These are phyloP conservation scores for Mallotus nudiflorus DNA, from an alignment of 345 rosid species.

Conservation along the genomic window DNA sequence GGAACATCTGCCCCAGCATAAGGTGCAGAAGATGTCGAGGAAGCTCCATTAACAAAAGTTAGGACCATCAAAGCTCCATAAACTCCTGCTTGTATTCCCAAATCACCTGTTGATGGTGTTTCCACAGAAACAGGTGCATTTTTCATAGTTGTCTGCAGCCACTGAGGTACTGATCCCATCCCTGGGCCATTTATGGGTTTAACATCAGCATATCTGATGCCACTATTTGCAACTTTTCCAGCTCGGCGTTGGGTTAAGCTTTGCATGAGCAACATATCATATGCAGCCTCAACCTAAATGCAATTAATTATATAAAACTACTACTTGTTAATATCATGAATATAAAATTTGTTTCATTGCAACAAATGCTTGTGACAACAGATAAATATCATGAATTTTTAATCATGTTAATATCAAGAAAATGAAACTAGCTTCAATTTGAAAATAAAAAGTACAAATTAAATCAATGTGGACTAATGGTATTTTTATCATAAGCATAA, in stretches of 20 bases:
- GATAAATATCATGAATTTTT: not conserved
- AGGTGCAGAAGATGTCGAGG: constrained; percentile 46
- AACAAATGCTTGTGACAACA: constrained; percentile 4
- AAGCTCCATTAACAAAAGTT: constrained; percentile 73
- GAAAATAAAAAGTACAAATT: not conserved
- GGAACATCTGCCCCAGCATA: constrained; percentile 81
- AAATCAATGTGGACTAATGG: not conserved
- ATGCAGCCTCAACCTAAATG: constrained; percentile 85
- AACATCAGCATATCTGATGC: constrained; percentile 89
- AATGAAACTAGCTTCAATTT: not conserved
- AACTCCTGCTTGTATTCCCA: constrained; percentile 86
- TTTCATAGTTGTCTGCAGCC: constrained; percentile 66
- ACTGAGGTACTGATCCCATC: constrained; percentile 60
- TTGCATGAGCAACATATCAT: constrained; percentile 95
- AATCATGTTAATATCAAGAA: not conserved
- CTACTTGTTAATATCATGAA: not conserved
- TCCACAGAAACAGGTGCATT: constrained; percentile 64
- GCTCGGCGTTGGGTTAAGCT: constrained; percentile 88
- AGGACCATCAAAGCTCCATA: constrained; percentile 87
- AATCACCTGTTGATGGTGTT: constrained; percentile 62
- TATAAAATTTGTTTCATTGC: not conserved
- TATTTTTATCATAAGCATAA: not conserved
- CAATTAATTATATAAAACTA: constrained; percentile 2
- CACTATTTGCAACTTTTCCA: constrained; percentile 76
- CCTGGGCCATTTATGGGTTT: constrained; percentile 53